Conservation (phyloP, 805 yeast species). For the Brettanomyces sp. region DNA sequence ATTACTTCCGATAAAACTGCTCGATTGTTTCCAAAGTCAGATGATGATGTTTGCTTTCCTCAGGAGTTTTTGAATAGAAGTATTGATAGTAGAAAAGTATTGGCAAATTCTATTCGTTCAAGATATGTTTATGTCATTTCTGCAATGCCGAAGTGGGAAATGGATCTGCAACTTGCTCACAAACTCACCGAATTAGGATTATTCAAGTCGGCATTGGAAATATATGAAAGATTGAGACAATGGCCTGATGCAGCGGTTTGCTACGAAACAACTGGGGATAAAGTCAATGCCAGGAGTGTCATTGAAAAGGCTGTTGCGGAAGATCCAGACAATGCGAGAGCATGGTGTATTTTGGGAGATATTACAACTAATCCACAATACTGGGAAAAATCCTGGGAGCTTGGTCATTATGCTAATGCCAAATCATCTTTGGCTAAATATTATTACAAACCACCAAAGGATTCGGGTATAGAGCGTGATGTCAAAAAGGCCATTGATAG, state of each 20-base stretch:
- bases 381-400: slow-evolving; percentile 85
- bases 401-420: slow-evolving; percentile 76
- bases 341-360: slow-evolving; percentile 79
- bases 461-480: slow-evolving; percentile 43
- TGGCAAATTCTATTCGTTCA: slow-evolving; percentile 44
- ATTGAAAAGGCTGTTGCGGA: slow-evolving; percentile 42
- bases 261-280: slow-evolving; percentile 77
- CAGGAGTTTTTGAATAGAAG: slow-evolving; percentile 7
- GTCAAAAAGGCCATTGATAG: slow-evolving; percentile 49
- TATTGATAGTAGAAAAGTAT: slow-evolving; percentile 20
- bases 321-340: slow-evolving; percentile 72
- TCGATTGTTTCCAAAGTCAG: slow-evolving; percentile 39
- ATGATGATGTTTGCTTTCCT: slow-evolving; percentile 19
- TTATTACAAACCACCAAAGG: slow-evolving; percentile 55
- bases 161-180: slow-evolving; percentile 79
- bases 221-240: slow-evolving; percentile 71
- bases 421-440: slow-evolving; percentile 73
- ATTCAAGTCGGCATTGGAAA: slow-evolving; percentile 77
- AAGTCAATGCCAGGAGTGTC: slow-evolving; percentile 51
- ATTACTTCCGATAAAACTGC: slow-evolving; percentile 44
- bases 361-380: slow-evolving; percentile 61
- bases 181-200: slow-evolving; percentile 80
- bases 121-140: slow-evolving; percentile 68
- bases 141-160: slow-evolving; percentile 72
- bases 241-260: slow-evolving; percentile 83